Evolutionary conservation across 306 rosid species (phyloP).

Genomic region (Inga laurina): DNA sequence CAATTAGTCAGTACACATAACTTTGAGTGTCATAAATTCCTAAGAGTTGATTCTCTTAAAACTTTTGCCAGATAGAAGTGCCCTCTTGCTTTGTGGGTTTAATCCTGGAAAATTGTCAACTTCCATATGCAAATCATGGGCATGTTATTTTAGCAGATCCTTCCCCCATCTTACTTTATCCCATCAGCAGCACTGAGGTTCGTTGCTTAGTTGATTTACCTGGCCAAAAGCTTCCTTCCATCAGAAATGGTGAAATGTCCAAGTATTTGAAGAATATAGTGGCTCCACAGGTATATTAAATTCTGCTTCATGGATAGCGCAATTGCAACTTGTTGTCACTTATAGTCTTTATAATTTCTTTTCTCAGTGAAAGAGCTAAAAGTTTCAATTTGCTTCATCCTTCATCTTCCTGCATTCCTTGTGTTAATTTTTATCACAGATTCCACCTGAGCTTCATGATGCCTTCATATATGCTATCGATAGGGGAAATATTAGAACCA

Average conservation of each 20-base stretch:
- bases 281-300: slow-evolving; percentile 60
- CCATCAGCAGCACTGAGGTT: slow-evolving; percentile 54
- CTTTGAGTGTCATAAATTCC: background rate
- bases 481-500: slow-evolving; percentile 52
- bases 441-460: slow-evolving; percentile 53
- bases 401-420: background rate
- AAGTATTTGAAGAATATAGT: slow-evolving; percentile 48
- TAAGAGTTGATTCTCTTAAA: background rate
- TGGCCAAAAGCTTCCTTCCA: slow-evolving; percentile 52
- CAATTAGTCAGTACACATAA: slow-evolving; percentile 1
- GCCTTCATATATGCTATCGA: slow-evolving; percentile 53
- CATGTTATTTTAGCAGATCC: slow-evolving; percentile 63
- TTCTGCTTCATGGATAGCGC: background rate
- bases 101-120: slow-evolving; percentile 56
- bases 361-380: background rate
- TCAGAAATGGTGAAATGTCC: slow-evolving; percentile 54
- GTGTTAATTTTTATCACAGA: slow-evolving; percentile 35
- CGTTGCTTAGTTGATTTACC: slow-evolving; percentile 67
- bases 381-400: background rate
- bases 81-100: slow-evolving; percentile 58
- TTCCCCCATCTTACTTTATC: slow-evolving; percentile 61
- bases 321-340: background rate
- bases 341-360: background rate
- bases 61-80: slow-evolving; percentile 47
- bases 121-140: slow-evolving; percentile 60